Conservation (phyloP, 352 stramenopile species). For the Globisporangium nodosum region DNA sequence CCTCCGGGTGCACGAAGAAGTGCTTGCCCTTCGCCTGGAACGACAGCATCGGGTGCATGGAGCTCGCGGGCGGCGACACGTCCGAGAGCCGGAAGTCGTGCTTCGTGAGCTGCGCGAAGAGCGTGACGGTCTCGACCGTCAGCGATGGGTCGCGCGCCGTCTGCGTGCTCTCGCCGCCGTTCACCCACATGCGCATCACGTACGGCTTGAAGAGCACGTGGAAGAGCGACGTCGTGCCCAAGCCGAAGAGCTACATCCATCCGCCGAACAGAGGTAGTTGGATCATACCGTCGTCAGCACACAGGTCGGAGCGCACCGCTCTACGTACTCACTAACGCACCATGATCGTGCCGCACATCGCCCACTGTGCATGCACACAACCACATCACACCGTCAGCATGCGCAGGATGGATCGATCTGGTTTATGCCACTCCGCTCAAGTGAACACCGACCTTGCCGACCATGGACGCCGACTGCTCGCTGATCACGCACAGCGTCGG, state of each 20-base stretch:
- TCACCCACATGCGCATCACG: conserved; percentile 77
- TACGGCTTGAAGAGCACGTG: conserved; percentile 86
- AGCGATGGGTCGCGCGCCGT: conserved; percentile 27
- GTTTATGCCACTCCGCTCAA: not conserved
- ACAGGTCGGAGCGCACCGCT: not conserved
- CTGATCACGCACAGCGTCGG: conserved; percentile 68
- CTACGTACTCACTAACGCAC: conserved; percentile 10
- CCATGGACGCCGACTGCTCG: conserved; percentile 58
- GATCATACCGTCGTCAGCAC: not conserved
- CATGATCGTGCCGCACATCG: conserved; percentile 88
- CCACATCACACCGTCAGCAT: not conserved
- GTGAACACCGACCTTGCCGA: conserved; percentile 47
- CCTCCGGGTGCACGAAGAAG: conserved; percentile 82
- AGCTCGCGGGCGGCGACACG: conserved; percentile 38
- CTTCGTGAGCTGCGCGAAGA: conserved; percentile 54
- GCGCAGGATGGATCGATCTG: not conserved
- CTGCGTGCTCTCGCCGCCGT: conserved; percentile 8
- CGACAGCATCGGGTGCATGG: conserved; percentile 82
- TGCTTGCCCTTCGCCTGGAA: conserved; percentile 61
- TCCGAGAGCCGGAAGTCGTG: conserved; percentile 58
- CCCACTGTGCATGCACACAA: conserved; percentile 33
- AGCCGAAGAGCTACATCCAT: conserved; percentile 53
- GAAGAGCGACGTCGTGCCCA: conserved; percentile 80
- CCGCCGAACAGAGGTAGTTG: no score
- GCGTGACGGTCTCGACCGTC: conserved; percentile 65